These are phyloP conservation scores for Ascochyta lentis DNA, from an alignment of 2,329 filamentous ascomycete genomes.

Conservation along the genomic window DNA sequence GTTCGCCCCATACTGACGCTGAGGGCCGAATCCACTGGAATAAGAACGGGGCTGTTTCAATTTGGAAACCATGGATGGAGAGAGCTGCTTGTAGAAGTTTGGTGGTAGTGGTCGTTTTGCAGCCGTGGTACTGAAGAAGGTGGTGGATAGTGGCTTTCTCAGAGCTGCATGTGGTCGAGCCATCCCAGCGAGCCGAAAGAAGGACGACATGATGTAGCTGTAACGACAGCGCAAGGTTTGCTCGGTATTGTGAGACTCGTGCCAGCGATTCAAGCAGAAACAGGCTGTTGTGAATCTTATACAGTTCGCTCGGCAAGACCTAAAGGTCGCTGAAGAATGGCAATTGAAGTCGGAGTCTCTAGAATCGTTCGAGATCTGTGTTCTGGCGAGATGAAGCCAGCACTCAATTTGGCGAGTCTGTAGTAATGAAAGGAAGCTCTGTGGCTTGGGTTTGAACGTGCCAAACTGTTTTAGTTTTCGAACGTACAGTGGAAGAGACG, in stretches of 20 bases:
- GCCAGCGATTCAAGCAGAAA: not conserved
- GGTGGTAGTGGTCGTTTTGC: slow-evolving; percentile 18
- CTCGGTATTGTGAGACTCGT: not conserved
- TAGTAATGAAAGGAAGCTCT: not conserved
- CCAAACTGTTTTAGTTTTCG: not conserved
- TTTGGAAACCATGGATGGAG: slow-evolving; percentile 11
- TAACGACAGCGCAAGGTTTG: not conserved
- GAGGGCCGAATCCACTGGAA: slow-evolving; percentile 8
- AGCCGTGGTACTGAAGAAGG: slow-evolving; percentile 15
- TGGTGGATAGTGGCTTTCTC: slow-evolving; percentile 3
- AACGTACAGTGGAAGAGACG: not conserved
- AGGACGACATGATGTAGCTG: slow-evolving; percentile 16
- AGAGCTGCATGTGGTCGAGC: slow-evolving; percentile 15
- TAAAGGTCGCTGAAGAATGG: not conserved
- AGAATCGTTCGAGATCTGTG: not conserved
- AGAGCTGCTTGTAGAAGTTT: slow-evolving; percentile 27
- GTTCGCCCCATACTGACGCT: slow-evolving; percentile 7
- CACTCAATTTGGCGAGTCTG: not conserved
- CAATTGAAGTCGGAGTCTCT: not conserved
- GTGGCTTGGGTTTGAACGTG: not conserved
- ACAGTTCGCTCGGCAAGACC: not conserved
- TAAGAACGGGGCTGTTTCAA: slow-evolving; percentile 8
- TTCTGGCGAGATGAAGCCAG: not conserved
- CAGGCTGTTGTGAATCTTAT: not conserved
- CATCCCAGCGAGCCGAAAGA: slow-evolving; percentile 21